Percentiles rank a stretch among this genome's conserved stretches.
These are phyloP conservation scores for Selaginella moellendorffii DNA, from an alignment of 75 land plant genomes.

Conservation along the genomic window DNA sequence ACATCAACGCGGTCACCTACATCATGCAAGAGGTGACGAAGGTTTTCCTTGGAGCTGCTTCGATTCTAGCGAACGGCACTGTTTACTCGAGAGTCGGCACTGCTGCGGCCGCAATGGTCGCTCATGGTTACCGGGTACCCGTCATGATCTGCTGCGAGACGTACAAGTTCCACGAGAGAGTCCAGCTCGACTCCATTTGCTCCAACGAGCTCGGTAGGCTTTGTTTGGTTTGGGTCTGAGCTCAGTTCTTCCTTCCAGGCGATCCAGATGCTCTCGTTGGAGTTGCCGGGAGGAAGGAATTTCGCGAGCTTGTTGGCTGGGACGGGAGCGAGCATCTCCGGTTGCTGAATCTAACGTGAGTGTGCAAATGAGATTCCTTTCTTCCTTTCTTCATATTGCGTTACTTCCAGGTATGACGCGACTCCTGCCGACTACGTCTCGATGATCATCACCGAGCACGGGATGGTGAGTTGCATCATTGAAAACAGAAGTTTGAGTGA, in stretches of 20 bases:
- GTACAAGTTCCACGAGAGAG: constrained; percentile 96
- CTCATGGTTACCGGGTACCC: constrained; percentile 81
- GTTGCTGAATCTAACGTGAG: constrained; percentile 75
- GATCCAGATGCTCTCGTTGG: constrained; percentile 72
- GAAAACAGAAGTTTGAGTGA: no score
- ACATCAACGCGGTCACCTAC: constrained; percentile 83
- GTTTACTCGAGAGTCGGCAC: constrained; percentile 96
- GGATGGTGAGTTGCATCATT: constrained; percentile 49
- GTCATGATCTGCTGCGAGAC: constrained; percentile 92
- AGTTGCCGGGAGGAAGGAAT: constrained; percentile 52
- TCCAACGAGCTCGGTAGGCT: constrained; percentile 88
- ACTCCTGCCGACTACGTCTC: constrained; percentile 94
- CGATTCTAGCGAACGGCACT: constrained; percentile 89
- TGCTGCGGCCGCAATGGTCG: constrained; percentile 95
- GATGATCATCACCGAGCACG: constrained; percentile 84
- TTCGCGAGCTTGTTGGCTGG: constrained; percentile 49
- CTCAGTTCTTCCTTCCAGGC: constrained; percentile 36
- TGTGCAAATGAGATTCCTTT: no score
- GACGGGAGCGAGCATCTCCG: constrained; percentile 54
- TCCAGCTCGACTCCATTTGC: constrained; percentile 96
- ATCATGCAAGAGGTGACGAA: constrained; percentile 93
- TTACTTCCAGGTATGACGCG: constrained; percentile 77
- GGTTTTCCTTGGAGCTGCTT: constrained; percentile 83
- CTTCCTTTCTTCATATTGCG: no score
- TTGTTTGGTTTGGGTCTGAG: no score